phyloP scores from a whole-genome alignment of 2,329 filamentous ascomycete species.

The Biscogniauxia marginata region DNA sequence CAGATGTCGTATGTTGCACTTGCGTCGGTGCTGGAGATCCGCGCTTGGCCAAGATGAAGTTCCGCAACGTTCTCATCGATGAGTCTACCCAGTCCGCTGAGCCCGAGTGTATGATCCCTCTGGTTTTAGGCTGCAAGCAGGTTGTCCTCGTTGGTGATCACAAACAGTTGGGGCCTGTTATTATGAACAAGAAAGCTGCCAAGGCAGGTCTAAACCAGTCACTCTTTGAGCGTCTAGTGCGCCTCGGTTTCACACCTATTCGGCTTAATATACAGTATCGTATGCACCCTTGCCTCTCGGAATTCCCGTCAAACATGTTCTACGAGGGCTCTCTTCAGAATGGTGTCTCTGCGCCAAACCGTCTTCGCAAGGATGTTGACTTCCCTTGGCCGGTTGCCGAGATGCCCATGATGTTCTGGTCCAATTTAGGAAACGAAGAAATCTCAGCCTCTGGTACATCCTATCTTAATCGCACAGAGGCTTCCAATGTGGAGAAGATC shows the following conservation, averaged over 20 bases:
- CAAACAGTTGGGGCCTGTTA: slow-evolving; percentile 95
- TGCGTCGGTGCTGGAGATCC: slow-evolving; percentile 97
- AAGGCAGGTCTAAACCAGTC: slow-evolving; percentile 97
- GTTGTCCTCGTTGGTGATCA: slow-evolving; percentile 98
- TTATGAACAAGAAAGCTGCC: slow-evolving; percentile 99
- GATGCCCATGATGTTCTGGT: slow-evolving; percentile 99
- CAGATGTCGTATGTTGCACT: slow-evolving; percentile 98
- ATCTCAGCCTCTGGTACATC: slow-evolving; percentile 97
- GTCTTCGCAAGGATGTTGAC: slow-evolving; percentile 88
- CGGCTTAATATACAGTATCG: slow-evolving; percentile 96
- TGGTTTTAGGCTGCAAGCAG: slow-evolving; percentile 97
- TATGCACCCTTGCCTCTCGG: slow-evolving; percentile 96
- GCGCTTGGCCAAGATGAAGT: slow-evolving; percentile 94
- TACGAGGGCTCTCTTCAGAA: slow-evolving; percentile 98
- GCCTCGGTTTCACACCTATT: slow-evolving; percentile 86
- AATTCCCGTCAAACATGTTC: slow-evolving; percentile 99
- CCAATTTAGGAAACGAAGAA: slow-evolving; percentile 94
- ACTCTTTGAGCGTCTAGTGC: slow-evolving; percentile 94
- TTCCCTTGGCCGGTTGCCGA: slow-evolving; percentile 96
- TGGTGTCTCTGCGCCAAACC: slow-evolving; percentile 85
- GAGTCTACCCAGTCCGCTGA: slow-evolving; percentile 98
- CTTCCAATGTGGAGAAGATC: slow-evolving; percentile 96
- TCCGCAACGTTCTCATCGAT: slow-evolving; percentile 95
- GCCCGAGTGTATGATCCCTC: slow-evolving; percentile 97
- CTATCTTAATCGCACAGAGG: slow-evolving; percentile 96